A percentile compares a stretch with the other conserved stretches of the same genome.
Conservation (phyloP, 208 protist species). For the Strigomonas galati region DNA sequence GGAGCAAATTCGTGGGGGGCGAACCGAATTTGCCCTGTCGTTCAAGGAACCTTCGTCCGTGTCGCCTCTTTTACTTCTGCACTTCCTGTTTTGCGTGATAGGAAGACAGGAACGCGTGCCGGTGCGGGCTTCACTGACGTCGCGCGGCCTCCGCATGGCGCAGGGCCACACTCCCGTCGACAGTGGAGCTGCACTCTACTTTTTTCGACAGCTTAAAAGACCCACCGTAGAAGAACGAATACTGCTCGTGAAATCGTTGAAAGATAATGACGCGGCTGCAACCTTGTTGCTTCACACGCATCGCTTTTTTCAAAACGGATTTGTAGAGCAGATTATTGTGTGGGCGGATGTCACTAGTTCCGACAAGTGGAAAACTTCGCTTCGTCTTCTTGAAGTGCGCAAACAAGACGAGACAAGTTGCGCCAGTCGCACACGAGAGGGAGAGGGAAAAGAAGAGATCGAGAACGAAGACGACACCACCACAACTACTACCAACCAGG, state of each 20-base stretch:
- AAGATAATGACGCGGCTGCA: slow-evolving; percentile 22
- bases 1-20: no score
- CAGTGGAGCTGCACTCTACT: slow-evolving; percentile 43
- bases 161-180: slow-evolving; percentile 19
- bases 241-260: slow-evolving; percentile 39
- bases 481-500: no score
- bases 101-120: slow-evolving; percentile 39
- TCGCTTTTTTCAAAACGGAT: slow-evolving; percentile 33
- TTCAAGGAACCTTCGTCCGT: no score
- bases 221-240: slow-evolving; percentile 48
- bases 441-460: not conserved
- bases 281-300: slow-evolving; percentile 27
- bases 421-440: no score
- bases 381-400: slow-evolving; percentile 13
- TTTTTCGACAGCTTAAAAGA: slow-evolving; percentile 45
- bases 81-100: slow-evolving; percentile 7
- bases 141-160: slow-evolving; percentile 19
- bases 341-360: slow-evolving; percentile 37
- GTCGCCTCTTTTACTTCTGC: no score
- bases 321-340: slow-evolving; percentile 60
- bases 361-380: slow-evolving; percentile 18
- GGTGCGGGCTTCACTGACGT: slow-evolving; percentile 43
- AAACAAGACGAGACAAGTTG: no score
- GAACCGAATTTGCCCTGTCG: no score
- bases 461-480: not conserved